Evolutionary conservation across 2,329 filamentous ascomycete species (phyloP), one percentile per base, ranked within the genome.

Genomic region (Salinomyces thailandicus): DNA sequence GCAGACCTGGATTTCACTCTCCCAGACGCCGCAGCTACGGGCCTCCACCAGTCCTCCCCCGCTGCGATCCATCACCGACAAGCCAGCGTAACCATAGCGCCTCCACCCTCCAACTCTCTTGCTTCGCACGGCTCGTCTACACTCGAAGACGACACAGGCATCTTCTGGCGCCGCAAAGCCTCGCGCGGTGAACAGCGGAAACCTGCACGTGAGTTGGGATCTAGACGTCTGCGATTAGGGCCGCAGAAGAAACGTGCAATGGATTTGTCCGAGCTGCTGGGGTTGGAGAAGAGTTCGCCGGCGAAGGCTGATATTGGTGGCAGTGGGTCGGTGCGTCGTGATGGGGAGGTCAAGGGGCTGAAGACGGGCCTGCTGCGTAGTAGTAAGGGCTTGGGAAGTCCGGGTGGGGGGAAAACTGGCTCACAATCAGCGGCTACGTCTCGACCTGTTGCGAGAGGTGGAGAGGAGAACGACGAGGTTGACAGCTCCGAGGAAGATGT

Each of bases 301-400:
- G 52, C 41, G 50, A 53, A 26, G 49, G 47, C 9, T 46, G 43
- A 18, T 51, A 57, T 42, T 48, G 52, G n/a, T 41, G 48, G 22
- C 55, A 56, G 36, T n/a, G n/a, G n/a, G n/a, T n/a, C n/a, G n/a
- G n/a, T n/a, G n/a, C n/a, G n/a, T n/a, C n/a, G n/a, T n/a, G n/a
- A n/a, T n/a, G n/a, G n/a, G n/a, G n/a, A n/a, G n/a, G n/a, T n/a
- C n/a, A n/a, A n/a, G n/a, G n/a, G n/a, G n/a, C n/a, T n/a, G n/a
- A n/a, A n/a, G n/a, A n/a, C n/a, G n/a, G n/a, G n/a, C n/a, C n/a
- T n/a, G n/a, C n/a, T n/a, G n/a, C n/a, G n/a, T n/a, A n/a, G n/a
- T n/a, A n/a, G n/a, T n/a, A n/a, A n/a, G n/a, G 18, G n/a, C n/a
- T n/a, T n/a, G n/a, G n/a, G n/a, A n/a, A n/a, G n/a, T n/a, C n/a